Percentiles rank a stretch among this genome's conserved stretches.
phyloP scores from a whole-genome alignment of 2,329 filamentous ascomycete species.

The Cytospora piceicola region DNA sequence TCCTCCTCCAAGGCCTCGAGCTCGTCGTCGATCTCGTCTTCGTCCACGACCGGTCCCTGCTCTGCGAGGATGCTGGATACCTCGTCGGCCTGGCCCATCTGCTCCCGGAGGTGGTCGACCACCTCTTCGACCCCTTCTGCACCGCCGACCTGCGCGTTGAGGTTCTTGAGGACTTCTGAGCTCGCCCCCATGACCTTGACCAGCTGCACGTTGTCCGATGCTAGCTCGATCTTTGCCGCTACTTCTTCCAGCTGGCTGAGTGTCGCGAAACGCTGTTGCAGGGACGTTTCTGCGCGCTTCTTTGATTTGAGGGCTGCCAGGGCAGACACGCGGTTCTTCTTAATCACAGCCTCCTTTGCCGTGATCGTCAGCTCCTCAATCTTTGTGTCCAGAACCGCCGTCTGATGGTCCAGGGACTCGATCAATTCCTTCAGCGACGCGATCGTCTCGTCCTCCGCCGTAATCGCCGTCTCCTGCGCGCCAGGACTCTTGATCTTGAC shows the following conservation, averaged over 20 bases:
- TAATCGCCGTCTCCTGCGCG: conserved; percentile 57
- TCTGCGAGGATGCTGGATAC: conserved; percentile 78
- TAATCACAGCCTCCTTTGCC: conserved; percentile 71
- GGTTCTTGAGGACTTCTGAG: conserved; percentile 68
- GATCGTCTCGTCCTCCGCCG: conserved; percentile 78
- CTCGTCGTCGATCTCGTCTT: conserved; percentile 85
- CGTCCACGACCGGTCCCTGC: conserved; percentile 65
- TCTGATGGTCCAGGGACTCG: conserved; percentile 73
- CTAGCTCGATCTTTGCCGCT: conserved; percentile 81
- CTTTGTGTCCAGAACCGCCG: conserved; percentile 67
- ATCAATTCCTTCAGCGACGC: conserved; percentile 83
- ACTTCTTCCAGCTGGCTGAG: conserved; percentile 83
- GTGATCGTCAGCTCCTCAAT: conserved; percentile 66
- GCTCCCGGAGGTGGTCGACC: conserved; percentile 74
- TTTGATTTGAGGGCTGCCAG: conserved; percentile 80
- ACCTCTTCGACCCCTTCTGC: conserved; percentile 75
- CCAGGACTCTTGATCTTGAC: conserved; percentile 71
- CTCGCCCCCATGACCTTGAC: conserved; percentile 82
- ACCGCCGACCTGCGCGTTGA: conserved; percentile 80
- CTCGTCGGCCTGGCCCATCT: conserved; percentile 84
- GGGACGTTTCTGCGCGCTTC: conserved; percentile 76
- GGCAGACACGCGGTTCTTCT: conserved; percentile 75
- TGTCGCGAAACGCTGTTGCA: conserved; percentile 72
- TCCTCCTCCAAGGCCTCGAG: conserved; percentile 75
- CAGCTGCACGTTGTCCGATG: conserved; percentile 80